Evolutionary conservation across 2,329 filamentous ascomycete species (phyloP), one percentile per base, ranked within the genome.

Genomic region (Trichophyton simii): DNA sequence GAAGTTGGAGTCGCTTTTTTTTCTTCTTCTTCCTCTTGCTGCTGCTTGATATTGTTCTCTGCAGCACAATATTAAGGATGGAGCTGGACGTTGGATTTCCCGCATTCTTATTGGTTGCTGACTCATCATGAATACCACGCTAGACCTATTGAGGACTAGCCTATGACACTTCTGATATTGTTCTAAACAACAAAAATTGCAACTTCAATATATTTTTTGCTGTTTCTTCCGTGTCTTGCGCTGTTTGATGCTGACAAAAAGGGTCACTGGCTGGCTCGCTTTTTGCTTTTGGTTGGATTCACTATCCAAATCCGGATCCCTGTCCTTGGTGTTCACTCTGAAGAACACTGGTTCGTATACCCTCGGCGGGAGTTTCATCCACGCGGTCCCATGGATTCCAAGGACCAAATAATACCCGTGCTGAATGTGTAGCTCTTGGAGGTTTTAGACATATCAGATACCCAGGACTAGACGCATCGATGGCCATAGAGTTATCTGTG

Each of bases 11-110:
- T n/a, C n/a, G 7, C n/a, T n/a, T 18, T 44, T 44, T 44, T 7
- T 44, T 42, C 2, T 42, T n/a, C 11, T 42, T 42, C n/a, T 44
- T 44, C 7, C n/a, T 44, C 22, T 22, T 11, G 44, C 20, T 48
- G 44, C 20, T 8, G 50, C 28, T 34, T 34, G 18, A 54, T 65
- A 65, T 65, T 65, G 63, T 65, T 54, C 63, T 65, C 50, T 55
- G 60, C 38, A 66, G 60, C 64, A 67, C 65, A 67, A 67, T 67
- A 67, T 58, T 61, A 66, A 67, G 63, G 28, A 18, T 50, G 41
- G 52, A 55, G 58, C 11, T 54, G 54, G 28, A 61, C 25, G 59
- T 61, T 59, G 55, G 11, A 25, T 28, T 46, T 13, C 11, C 1
- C 1, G 54, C 5, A 20, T 13, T 28, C 22, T 57, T 44, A 61